Base-by-base conservation (phyloP, 768 basidiomycete species). In the Lyophyllum decastes region DNA sequence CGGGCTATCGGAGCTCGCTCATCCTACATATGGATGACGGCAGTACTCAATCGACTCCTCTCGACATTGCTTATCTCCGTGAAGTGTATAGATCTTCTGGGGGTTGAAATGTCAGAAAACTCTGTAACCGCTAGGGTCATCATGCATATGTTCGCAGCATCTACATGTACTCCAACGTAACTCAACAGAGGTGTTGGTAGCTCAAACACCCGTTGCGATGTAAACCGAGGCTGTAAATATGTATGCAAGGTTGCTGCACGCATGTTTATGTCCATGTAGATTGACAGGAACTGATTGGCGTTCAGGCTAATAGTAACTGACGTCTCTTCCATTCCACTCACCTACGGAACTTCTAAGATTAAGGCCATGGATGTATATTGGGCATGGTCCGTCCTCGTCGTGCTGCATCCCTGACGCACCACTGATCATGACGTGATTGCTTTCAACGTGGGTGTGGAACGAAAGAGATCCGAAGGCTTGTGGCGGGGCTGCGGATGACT, bases 271-370 rank as follows among this genome's bases (percentile, higher is more conserved):
- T 27, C 8, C 34, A 6, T 41, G 17, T 2, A 17, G 3, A 14
- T 17, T 55, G 54, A 56, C 55, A 50, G 25, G 54, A 40, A 49
- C 25, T 56, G 55, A 56, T 56, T 56, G 55, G 55, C 55, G 48
- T 56, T 49, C 55, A 56, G 48, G 55, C 40, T 47, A 44, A 41
- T 55, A 34, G 45, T n/a, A 44, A n/a, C 52, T 55, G 44, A 47
- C 44, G 34, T 2, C 33, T 33, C 33, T 45, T 54, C 33, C 40
- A 45, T 45, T 45, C 27, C 17, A 27, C 27, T 6, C 24, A 8
- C 21, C 40, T 21, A 38, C 7, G 48, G 48, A 30, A 49, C 4
- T 24, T 45, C 21, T 24, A 45, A 24, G 24, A 24, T 7, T 22
- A 2, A 45, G 24, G 22, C 19, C 41, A 25, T 38, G 16, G 11